A percentile compares a stretch with the other conserved stretches of the same genome.
These are phyloP conservation scores for Sequoiadendron giganteum DNA, from an alignment of 75 land plant species.

Conservation along the genomic window DNA sequence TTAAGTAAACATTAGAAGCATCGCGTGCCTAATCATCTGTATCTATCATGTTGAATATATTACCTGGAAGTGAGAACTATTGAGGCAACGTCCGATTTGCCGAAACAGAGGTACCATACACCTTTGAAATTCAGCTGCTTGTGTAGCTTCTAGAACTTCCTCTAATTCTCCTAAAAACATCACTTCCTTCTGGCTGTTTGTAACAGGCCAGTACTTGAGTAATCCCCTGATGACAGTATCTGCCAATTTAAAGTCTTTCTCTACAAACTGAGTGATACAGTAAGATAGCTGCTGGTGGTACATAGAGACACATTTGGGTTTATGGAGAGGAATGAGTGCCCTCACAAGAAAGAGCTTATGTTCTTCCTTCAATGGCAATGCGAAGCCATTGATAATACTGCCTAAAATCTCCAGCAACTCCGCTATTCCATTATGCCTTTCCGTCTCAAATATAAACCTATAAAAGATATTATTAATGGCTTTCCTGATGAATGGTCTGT, in stretches of 20 bases:
- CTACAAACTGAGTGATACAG: conserved; percentile 63
- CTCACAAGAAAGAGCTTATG: conserved; percentile 60
- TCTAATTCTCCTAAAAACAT: conserved; percentile 64
- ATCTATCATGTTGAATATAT: not conserved
- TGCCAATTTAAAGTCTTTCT: conserved; percentile 64
- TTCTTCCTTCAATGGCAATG: conserved; percentile 65
- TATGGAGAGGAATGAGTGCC: conserved; percentile 63
- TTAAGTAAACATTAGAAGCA: not conserved
- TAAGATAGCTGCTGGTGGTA: conserved; percentile 61
- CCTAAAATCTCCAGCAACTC: conserved; percentile 67
- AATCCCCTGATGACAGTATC: conserved; percentile 51
- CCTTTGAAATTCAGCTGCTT: conserved; percentile 49
- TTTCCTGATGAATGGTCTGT: conserved; percentile 62
- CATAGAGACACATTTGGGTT: conserved; percentile 46
- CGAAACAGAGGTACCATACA: conserved; percentile 62
- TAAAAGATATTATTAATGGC: conserved; percentile 59
- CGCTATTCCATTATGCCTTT: conserved; percentile 63
- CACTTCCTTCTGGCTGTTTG: conserved; percentile 71
- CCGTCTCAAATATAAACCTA: conserved; percentile 56
- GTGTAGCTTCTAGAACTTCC: conserved; percentile 58
- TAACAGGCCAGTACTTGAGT: conserved; percentile 68
- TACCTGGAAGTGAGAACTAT: conserved; percentile 71
- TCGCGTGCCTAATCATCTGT: not conserved
- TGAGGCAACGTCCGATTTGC: conserved; percentile 52
- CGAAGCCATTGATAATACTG: conserved; percentile 66